Evolutionary conservation across 163 green algal species (phyloP).

Genomic region (Scenedesmus sp.): DNA sequence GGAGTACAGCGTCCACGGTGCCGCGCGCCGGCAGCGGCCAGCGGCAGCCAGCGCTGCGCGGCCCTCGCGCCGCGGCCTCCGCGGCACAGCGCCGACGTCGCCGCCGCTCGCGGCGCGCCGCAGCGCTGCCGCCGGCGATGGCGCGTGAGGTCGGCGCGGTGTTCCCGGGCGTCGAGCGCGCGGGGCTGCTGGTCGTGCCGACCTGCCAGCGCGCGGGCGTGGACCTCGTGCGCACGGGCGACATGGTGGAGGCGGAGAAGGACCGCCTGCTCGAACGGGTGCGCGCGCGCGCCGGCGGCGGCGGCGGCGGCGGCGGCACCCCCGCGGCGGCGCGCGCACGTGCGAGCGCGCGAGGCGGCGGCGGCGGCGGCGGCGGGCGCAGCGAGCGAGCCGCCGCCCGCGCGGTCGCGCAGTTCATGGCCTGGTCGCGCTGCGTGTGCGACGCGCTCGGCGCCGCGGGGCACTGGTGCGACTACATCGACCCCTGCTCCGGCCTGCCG

Average conservation of each 20-base stretch:
- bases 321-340: not conserved
- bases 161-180: constrained; percentile 70
- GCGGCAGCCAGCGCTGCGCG: constrained; percentile 3
- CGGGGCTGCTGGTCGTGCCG: constrained; percentile 81
- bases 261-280: constrained; percentile 89
- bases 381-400: constrained; percentile 1
- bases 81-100: not conserved
- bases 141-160: constrained; percentile 77
- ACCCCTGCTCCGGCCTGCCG: constrained; percentile 89
- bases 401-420: constrained; percentile 76
- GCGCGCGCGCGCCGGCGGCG: not conserved
- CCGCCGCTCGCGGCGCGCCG: not conserved
- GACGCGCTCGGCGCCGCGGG: constrained; percentile 62
- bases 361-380: not conserved
- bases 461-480: constrained; percentile 94
- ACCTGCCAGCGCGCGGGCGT: constrained; percentile 90
- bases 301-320: not conserved
- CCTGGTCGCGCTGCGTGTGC: constrained; percentile 81
- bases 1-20: constrained; percentile 87
- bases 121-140: constrained; percentile 82
- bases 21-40: not conserved
- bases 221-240: constrained; percentile 89
- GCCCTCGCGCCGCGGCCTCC: not conserved
- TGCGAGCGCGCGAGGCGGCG: not conserved
- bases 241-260: constrained; percentile 91